Conservation (phyloP, 2,329 filamentous ascomycete species). For the Fusarium papillatum region DNA sequence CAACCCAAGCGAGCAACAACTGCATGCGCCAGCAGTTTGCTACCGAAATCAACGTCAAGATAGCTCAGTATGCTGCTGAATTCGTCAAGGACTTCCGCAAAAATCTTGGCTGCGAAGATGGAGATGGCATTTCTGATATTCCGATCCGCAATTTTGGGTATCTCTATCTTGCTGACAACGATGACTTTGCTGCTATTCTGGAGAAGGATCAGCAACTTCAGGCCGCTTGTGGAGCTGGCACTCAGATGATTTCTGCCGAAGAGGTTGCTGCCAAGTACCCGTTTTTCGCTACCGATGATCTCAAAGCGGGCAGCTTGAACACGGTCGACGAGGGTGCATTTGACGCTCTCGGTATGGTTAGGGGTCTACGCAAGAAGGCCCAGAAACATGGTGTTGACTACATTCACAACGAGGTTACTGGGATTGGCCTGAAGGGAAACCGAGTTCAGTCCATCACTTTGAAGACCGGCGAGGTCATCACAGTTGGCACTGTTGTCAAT, state of each 20-base stretch:
- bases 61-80: constrained; percentile 18
- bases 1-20: constrained; percentile 26
- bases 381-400: constrained; percentile 7
- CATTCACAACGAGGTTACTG: constrained; percentile 20
- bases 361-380: constrained; percentile 5
- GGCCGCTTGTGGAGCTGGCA: constrained; percentile 10
- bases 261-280: constrained; percentile 18
- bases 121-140: constrained; percentile 1
- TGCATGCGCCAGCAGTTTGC: constrained; percentile 30
- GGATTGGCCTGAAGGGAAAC: neutral
- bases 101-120: constrained; percentile 8
- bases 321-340: constrained; percentile 22
- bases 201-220: constrained; percentile 20
- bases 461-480: constrained; percentile 16
- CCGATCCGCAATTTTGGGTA: constrained; percentile 23
- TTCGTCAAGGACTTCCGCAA: constrained; percentile 20
- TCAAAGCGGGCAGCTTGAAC: constrained; percentile 18
- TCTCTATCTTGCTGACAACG: constrained; percentile 18
- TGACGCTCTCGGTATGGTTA: constrained; percentile 19
- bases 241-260: constrained; percentile 7
- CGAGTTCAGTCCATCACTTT: constrained; percentile 3
- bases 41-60: constrained; percentile 21
- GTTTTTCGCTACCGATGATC: constrained; percentile 12
- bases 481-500: neutral
- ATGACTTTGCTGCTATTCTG: constrained; percentile 2